Evolutionary conservation across 768 basidiomycete species (phyloP).

Genomic region (Xerocomellus dryophilus): DNA sequence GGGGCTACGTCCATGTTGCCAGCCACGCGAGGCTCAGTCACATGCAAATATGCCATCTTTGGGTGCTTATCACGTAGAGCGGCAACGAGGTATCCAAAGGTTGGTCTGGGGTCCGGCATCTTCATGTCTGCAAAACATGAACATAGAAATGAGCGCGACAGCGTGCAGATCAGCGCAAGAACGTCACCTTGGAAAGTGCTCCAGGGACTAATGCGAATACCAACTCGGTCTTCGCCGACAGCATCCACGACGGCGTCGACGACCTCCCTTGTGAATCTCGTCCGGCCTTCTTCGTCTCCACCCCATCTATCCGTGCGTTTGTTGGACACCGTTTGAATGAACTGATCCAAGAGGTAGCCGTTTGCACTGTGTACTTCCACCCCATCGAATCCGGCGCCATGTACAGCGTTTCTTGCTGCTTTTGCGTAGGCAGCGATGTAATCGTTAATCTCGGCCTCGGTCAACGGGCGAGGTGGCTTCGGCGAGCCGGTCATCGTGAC

Average conservation of each 20-base stretch:
- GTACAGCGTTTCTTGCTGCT: slow-evolving; percentile 36
- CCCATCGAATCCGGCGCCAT: slow-evolving; percentile 44
- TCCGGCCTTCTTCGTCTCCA: slow-evolving; percentile 59
- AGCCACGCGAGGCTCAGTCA: slow-evolving; percentile 39
- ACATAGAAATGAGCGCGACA: background rate
- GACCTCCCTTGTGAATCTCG: slow-evolving; percentile 55
- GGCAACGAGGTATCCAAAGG: slow-evolving; percentile 49
- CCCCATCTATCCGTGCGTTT: slow-evolving; percentile 64
- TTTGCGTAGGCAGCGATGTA: slow-evolving; percentile 29
- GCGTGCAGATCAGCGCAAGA: background rate
- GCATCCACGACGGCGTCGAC: slow-evolving; percentile 48
- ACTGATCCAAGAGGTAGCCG: slow-evolving; percentile 56
- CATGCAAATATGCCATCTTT: slow-evolving; percentile 51
- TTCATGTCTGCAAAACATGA: slow-evolving; percentile 40
- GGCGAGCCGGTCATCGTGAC: slow-evolving; percentile 21
- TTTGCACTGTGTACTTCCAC: slow-evolving; percentile 44
- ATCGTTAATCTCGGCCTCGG: slow-evolving; percentile 32
- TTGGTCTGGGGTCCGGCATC: slow-evolving; percentile 53
- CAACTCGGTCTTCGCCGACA: slow-evolving; percentile 53
- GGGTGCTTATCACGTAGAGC: slow-evolving; percentile 34
- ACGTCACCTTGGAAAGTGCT: slow-evolving; percentile 36
- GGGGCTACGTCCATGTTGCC: background rate
- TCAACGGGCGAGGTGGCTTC: slow-evolving; percentile 17
- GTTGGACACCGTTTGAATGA: slow-evolving; percentile 57
- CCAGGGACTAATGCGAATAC: slow-evolving; percentile 60